These are phyloP conservation scores for Biancaea sappan DNA, from an alignment of 306 rosid species.

Conservation along the genomic window DNA sequence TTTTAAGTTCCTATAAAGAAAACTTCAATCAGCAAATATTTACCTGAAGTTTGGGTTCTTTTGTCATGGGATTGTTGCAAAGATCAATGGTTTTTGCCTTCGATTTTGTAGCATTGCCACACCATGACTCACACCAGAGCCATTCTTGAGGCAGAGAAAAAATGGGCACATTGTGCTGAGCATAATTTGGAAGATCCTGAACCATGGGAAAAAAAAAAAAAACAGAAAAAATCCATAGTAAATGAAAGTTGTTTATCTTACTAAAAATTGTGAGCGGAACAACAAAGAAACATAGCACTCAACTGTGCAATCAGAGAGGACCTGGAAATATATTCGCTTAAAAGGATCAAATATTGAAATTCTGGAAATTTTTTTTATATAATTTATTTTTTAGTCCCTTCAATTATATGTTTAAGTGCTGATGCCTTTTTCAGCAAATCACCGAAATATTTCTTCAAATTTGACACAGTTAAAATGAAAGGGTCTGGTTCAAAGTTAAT, in stretches of 20 bases:
- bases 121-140: conserved; percentile 99
- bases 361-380: neutral
- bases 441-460: neutral
- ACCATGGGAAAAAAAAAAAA: conserved; percentile 24
- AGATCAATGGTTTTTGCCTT: conserved; percentile 98
- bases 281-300: neutral
- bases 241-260: neutral
- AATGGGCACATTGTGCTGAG: conserved; percentile 92
- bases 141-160: conserved; percentile 98
- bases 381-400: neutral
- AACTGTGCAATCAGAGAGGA: neutral
- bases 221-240: neutral
- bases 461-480: neutral
- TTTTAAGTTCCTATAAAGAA: conserved; percentile 17
- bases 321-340: neutral
- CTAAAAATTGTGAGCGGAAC: neutral
- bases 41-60: conserved; percentile 99
- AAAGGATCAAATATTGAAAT: conserved; percentile 15
- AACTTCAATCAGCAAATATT: conserved; percentile 13
- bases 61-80: conserved; percentile 99
- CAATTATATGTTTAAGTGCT: neutral
- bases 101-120: conserved; percentile 94
- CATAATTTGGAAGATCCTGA: conserved; percentile 99
- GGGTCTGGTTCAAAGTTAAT: neutral
- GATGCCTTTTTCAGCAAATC: neutral